phyloP scores from a whole-genome alignment of 768 basidiomycete species.

The Gelatoporia subvermispora region DNA sequence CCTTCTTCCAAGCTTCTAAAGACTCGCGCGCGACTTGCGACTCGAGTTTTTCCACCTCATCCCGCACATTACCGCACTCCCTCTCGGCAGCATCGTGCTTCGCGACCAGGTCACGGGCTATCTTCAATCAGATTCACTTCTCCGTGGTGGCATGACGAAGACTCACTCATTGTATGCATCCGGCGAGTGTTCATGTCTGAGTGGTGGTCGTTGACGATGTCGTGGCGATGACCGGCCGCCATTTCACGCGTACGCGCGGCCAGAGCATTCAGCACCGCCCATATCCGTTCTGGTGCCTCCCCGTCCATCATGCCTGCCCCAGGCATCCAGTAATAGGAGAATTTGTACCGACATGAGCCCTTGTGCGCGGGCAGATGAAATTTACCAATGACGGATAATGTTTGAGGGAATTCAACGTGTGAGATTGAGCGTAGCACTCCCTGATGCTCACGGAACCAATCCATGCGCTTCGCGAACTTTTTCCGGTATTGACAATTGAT shows the following conservation, averaged over 20 bases:
- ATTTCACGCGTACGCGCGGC: conserved; percentile 10
- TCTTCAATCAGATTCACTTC: too few relatives aligned
- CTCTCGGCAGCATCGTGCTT: too few relatives aligned
- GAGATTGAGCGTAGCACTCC: too few relatives aligned
- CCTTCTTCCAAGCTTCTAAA: background rate
- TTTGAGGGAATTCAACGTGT: background rate
- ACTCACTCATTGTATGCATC: background rate
- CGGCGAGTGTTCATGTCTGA: conserved; percentile 10
- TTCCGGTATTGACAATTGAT: conserved; percentile 22
- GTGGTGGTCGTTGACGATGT: conserved; percentile 13
- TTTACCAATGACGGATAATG: conserved; percentile 6
- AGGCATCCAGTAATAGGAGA: conserved; percentile 8
- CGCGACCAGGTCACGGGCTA: too few relatives aligned
- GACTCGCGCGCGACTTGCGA: too few relatives aligned
- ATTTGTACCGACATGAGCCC: conserved; percentile 2
- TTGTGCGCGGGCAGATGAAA: conserved; percentile 13
- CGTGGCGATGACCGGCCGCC: conserved; percentile 14
- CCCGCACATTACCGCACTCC: too few relatives aligned
- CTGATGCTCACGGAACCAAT: conserved; percentile 1
- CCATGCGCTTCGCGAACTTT: conserved; percentile 6
- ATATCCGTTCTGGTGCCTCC: conserved; percentile 11
- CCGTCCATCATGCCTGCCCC: conserved; percentile 13
- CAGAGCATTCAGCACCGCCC: conserved; percentile 7
- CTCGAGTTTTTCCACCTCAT: too few relatives aligned
- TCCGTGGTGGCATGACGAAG: too few relatives aligned